Conservation (phyloP, 306 rosid genomes). For the Crotalaria pallida region DNA sequence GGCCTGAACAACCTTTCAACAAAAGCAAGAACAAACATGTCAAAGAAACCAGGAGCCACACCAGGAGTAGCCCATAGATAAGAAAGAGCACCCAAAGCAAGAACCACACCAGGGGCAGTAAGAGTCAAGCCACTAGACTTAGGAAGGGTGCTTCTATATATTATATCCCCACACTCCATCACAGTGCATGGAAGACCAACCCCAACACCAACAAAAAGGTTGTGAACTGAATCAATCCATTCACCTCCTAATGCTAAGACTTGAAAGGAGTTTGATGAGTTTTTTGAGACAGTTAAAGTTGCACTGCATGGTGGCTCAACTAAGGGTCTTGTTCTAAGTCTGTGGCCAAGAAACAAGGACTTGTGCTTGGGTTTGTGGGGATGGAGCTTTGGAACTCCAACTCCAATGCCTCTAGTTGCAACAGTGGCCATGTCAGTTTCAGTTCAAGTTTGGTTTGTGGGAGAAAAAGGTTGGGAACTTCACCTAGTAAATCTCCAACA, state of each 20-base stretch:
- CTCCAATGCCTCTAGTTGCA: conserved; percentile 54
- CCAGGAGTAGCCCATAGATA: conserved; percentile 98
- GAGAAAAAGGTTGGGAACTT: conserved; percentile 11
- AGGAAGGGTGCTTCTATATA: conserved; percentile 89
- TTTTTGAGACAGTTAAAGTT: conserved; percentile 29
- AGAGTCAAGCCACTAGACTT: conserved; percentile 61
- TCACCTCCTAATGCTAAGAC: conserved; percentile 42
- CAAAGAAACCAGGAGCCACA: conserved; percentile 95
- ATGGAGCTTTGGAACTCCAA: conserved; percentile 46
- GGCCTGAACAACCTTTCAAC: conserved; percentile 75
- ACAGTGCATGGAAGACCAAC: conserved; percentile 92
- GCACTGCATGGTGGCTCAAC: background rate
- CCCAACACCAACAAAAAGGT: conserved; percentile 76
- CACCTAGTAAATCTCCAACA: conserved; percentile 17
- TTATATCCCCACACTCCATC: conserved; percentile 93
- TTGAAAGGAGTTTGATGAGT: conserved; percentile 25
- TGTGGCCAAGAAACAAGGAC: conserved; percentile 59
- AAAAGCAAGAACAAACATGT: conserved; percentile 96
- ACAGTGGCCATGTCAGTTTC: conserved; percentile 50
- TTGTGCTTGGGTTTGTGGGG: conserved; percentile 39
- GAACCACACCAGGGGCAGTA: conserved; percentile 65
- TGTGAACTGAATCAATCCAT: conserved; percentile 46
- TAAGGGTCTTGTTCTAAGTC: conserved; percentile 34
- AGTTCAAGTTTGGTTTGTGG: conserved; percentile 2
- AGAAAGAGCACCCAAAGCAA: conserved; percentile 73